Conservation (phyloP, 805 yeast species). For the Zygotorulaspora florentina region DNA sequence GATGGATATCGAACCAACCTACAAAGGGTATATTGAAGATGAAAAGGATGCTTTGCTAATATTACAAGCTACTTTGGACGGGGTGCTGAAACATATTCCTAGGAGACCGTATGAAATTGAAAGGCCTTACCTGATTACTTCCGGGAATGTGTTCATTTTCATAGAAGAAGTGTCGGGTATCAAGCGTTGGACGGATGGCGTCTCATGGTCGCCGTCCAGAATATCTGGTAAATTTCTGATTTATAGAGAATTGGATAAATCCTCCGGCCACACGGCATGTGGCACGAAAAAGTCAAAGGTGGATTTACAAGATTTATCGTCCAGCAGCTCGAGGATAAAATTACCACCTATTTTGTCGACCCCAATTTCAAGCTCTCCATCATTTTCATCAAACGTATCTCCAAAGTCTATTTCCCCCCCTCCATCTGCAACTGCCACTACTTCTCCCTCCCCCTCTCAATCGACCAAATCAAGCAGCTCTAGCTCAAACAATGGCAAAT, state of each 20-base stretch:
- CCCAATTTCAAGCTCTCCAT: background rate
- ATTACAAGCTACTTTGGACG: conserved; percentile 71
- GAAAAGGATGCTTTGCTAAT: conserved; percentile 79
- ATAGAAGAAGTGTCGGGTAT: conserved; percentile 79
- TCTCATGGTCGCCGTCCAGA: conserved; percentile 88
- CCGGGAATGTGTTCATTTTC: conserved; percentile 82
- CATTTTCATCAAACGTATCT: background rate
- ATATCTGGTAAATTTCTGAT: conserved; percentile 81
- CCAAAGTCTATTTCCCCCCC: conserved; percentile 1
- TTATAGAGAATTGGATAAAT: conserved; percentile 55
- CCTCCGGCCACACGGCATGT: conserved; percentile 2
- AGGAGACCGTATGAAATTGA: conserved; percentile 83
- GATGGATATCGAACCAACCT: conserved; percentile 50
- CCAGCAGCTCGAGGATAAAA: conserved; percentile 10
- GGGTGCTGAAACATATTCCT: conserved; percentile 55
- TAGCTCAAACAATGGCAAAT: conserved; percentile 10
- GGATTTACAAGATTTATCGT: conserved; percentile 16
- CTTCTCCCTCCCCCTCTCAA: background rate
- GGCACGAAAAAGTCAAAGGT: conserved; percentile 38
- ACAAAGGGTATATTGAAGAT: conserved; percentile 70
- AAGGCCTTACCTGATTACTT: conserved; percentile 55
- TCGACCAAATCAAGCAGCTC: conserved; percentile 2
- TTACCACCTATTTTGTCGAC: conserved; percentile 14
- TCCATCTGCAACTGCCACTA: conserved; percentile 1
- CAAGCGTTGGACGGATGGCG: conserved; percentile 96